Evolutionary conservation across 768 basidiomycete species (phyloP), one percentile per base, ranked within the genome.

Genomic region (Podaxis sp.): DNA sequence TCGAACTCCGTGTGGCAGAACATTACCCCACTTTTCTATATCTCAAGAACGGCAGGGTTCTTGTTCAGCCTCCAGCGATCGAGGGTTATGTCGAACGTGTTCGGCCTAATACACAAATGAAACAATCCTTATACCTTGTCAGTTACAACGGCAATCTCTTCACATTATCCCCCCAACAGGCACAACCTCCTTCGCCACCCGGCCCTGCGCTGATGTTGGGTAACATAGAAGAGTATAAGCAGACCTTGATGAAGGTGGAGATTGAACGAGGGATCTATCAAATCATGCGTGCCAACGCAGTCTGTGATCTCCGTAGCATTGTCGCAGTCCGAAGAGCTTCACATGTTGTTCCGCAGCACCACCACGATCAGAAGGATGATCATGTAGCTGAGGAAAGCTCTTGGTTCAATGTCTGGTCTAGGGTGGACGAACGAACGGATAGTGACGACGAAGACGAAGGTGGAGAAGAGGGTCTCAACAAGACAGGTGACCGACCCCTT

Each of bases 1-100:
- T 91, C 15, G 93, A 97, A 70, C 75, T 97, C 49, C 87, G 93
- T 4, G 75, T 90, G 1, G 88, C 85, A 5, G 82, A 87, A 56
- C 96, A 98, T 72, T 80, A 77, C 24, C 83, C 87, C 3, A 83
- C 72, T 15, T 71, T 71, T 60, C 66, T 84, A 53, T 78, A 77
- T 65, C 68, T 81, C n/a, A 78, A 75, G 65, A 73, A 80, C 73
- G 78, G 77, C 71, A 77, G 73, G 75, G 68, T 76, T 40, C 70
- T 95, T 17, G 74, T 83, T 37, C 93, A 96, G 68, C 96, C 96
- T 1, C 87, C 88, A 0, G 83, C 86, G 0, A 78, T 96, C 52
- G 96, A 98, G 74, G 96, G 96, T 2, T 97, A 91, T 74, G 77
- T 96, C 48, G 84, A 91, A 64, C 87, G 88, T 52, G 81, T 92